Evolutionary conservation across 176 grass and related monocot genomes (phyloP).

Genomic region (Avena eriantha): DNA sequence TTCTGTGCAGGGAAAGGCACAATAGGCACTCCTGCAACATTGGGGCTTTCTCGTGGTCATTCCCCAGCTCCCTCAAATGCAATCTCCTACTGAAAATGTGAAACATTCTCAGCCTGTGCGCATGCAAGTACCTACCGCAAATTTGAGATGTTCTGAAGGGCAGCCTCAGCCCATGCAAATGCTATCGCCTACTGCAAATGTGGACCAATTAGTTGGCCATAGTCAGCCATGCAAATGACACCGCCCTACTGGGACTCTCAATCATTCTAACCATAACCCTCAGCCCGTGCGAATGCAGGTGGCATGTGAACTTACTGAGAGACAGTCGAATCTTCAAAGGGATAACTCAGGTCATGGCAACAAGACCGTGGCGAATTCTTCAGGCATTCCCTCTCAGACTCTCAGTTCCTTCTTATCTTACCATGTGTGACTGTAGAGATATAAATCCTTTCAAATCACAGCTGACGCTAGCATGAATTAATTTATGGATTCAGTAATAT

Average conservation of each 20-base stretch:
- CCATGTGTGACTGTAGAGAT: not conserved
- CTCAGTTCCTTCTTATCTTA: not conserved
- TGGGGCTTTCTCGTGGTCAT: not conserved
- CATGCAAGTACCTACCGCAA: not conserved
- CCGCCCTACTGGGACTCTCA: not conserved
- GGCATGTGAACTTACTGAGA: not conserved
- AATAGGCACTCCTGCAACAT: not conserved
- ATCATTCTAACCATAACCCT: not conserved
- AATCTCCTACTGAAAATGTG: conserved; percentile 23
- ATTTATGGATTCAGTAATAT: conserved; percentile 4
- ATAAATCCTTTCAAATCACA: not conserved
- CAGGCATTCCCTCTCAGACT: not conserved
- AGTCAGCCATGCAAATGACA: conserved; percentile 13
- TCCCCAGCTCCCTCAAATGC: not conserved
- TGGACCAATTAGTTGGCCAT: not conserved
- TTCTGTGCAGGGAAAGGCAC: conserved; percentile 17
- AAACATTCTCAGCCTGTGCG: not conserved
- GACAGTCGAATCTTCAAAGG: not conserved
- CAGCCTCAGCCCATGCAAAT: not conserved
- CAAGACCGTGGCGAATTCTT: conserved; percentile 13
- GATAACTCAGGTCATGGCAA: conserved; percentile 2
- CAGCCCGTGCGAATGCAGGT: not conserved
- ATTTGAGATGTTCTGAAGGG: not conserved
- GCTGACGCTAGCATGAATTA: not conserved
- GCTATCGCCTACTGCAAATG: not conserved